Base-by-base conservation (phyloP, 2,329 filamentous ascomycete species). In the Dothideomycetidae sp. region DNA sequence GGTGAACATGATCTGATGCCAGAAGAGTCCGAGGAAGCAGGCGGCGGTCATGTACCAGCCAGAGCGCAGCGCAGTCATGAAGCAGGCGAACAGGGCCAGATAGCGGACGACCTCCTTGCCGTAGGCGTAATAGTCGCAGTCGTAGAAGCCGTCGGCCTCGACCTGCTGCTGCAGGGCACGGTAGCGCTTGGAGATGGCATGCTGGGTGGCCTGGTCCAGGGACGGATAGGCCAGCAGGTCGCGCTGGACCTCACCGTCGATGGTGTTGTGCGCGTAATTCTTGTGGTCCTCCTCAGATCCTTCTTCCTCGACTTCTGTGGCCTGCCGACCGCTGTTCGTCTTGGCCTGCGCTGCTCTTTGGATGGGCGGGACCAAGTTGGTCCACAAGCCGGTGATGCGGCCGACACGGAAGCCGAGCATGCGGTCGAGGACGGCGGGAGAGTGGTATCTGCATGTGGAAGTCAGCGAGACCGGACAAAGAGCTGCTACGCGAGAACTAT, bases 1-100 rank as follows among this genome's bases (percentile, higher is more conserved):
- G 0, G 68, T 67, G 53, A 78, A 79, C 70, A 78, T 76, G 57
- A 78, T 70, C 58, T 78, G 74, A 48, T 78, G 73, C 70, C 73
- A 78, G 51, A 77, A 76, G 10, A 72, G 39, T 3, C 74, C 75
- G n/a, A 78, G 53, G 44, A 70, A 73, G 12, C 67, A 44, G 23
- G 71, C 70, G 3, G 71, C 75, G 1, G 66, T 63, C 36, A 70
- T 51, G 51, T 73, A 77, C 70, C 71, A 77, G 28, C 61, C 59
- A 19, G 54, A 50, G 40, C 55, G 54, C 2, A 78, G 55, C 2
- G 63, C 47, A 12, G 59, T 49, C 7, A 66, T 39, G 48, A 72
- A 76, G 1, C 52, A 39, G 0, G 43, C 47, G 41, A 78, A 76
- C 5, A 78, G 52, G 0, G 56, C 44, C 0, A 51, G 47, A 47